These are phyloP conservation scores for Magnaporthiopsis poae DNA, from an alignment of 2,329 filamentous ascomycete genomes.

Conservation along the genomic window DNA sequence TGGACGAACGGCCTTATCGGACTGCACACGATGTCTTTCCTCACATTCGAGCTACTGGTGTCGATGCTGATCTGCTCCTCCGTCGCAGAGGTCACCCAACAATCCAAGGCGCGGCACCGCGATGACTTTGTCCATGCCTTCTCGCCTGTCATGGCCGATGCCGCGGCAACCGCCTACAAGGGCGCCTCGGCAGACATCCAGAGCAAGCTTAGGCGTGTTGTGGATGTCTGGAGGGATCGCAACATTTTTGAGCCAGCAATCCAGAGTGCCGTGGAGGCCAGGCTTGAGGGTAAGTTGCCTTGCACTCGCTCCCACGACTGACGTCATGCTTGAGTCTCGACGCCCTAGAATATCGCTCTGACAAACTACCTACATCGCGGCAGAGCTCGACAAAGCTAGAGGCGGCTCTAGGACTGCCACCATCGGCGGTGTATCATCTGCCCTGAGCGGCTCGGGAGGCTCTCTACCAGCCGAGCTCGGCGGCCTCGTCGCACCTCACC, in stretches of 20 bases:
- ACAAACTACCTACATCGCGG: conserved; percentile 1
- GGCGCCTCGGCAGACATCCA: conserved; percentile 79
- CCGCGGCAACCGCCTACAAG: conserved; percentile 82
- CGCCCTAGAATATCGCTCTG: neutral
- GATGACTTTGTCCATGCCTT: conserved; percentile 89
- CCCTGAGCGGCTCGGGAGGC: conserved; percentile 35
- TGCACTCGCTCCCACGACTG: neutral
- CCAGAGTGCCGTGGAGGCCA: conserved; percentile 68
- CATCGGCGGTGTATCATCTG: conserved; percentile 56
- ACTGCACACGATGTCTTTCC: conserved; percentile 5
- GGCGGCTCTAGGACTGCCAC: conserved; percentile 38
- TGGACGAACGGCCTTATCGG: neutral
- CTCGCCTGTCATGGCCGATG: conserved; percentile 83
- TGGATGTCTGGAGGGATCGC: conserved; percentile 88
- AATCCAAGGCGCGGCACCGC: conserved; percentile 85
- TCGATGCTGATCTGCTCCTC: conserved; percentile 9
- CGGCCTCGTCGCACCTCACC: conserved; percentile 64
- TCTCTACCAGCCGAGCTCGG: conserved; percentile 66
- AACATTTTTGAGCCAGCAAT: conserved; percentile 74
- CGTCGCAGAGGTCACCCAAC: conserved; percentile 75
- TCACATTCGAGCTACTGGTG: conserved; percentile 8
- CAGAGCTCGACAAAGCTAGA: conserved; percentile 54
- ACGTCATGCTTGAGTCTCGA: neutral
- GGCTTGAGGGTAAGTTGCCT: conserved; percentile 58
- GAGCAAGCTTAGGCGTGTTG: conserved; percentile 73